Evolutionary conservation across 495 filamentous ascomycete genomes (phyloP), one percentile per base, ranked within the genome.

Genomic region (Penicillium chermesinum): DNA sequence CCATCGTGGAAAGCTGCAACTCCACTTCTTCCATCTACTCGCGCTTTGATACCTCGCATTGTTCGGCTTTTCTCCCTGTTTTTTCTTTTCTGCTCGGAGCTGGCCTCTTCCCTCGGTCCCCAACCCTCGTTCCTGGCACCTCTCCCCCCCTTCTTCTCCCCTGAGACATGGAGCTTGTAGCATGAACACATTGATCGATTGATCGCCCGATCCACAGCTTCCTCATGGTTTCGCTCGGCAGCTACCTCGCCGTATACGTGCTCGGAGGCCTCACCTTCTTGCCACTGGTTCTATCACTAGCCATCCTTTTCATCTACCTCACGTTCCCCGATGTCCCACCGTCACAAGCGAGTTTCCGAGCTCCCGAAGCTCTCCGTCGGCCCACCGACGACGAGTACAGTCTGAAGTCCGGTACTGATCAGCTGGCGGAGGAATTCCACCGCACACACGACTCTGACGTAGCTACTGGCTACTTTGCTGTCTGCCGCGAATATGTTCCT

Each of bases 231-330:
- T 74, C 75, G 53, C 77, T 89, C 74, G 73, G 77, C 50, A 71
- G 70, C 50, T 83, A 94, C 58, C 70, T 93, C 51, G 59, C 86
- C 54, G 73, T 84, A 58, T 97, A 96, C 75, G 53, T 95, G 50
- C 66, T 96, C 52, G 94, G 94, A 64, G 94, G 91, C 60, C 65
- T 97, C 56, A 95, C 90, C 19, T 91, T 98, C 54, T 58, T 96
- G 46, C 94, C 93, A 34, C 70, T 95, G 3, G 38, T 91, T 50
- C 49, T 91, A 38, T 64, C 64, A n/a, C 61, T 79, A 22, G 33
- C 89, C 32, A 58, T 93, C 16, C 63, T 86, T 20, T 81, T 88
- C 58, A 82, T 80, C 52, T 82, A 90, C 64, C 57, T 86, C 21
- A 84, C 81, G 7, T 76, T 89, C 38, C 86, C 87, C 7, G 56